Percentiles rank a stretch among this genome's conserved stretches.
Conservation (phyloP, 495 filamentous ascomycete species). For the Tirmania nivea region DNA sequence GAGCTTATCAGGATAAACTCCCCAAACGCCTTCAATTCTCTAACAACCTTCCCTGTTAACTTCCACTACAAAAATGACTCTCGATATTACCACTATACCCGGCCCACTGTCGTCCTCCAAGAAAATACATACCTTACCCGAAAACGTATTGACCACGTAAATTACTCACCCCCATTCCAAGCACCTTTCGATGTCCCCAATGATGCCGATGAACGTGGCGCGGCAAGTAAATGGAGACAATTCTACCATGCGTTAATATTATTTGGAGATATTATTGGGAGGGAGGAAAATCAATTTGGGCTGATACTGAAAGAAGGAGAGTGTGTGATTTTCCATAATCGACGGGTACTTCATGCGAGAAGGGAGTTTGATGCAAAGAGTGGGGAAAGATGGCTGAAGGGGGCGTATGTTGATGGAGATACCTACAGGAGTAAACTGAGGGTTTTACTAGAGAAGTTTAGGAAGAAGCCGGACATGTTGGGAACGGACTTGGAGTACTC, state of each 20-base stretch:
- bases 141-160: slow-evolving; percentile 24
- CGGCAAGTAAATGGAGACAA: background rate
- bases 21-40: slow-evolving; percentile 17
- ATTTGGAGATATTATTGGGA: slow-evolving; percentile 30
- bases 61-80: slow-evolving; percentile 55
- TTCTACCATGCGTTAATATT: slow-evolving; percentile 20
- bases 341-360: slow-evolving; percentile 56
- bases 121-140: slow-evolving; percentile 3
- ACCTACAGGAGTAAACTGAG: slow-evolving; percentile 33
- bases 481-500: too few relatives aligned
- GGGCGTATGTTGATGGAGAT: slow-evolving; percentile 60
- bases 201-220: background rate
- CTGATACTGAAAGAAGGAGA: slow-evolving; percentile 54
- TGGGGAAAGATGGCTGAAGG: slow-evolving; percentile 59
- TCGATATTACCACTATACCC: slow-evolving; percentile 34
- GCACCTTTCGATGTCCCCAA: slow-evolving; percentile 21
- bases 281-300: slow-evolving; percentile 34
- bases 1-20: slow-evolving; percentile 20
- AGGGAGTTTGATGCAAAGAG: slow-evolving; percentile 39
- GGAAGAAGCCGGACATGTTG: background rate
- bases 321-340: slow-evolving; percentile 73
- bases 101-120: slow-evolving; percentile 32
- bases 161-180: slow-evolving; percentile 57
- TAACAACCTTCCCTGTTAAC: slow-evolving; percentile 26
- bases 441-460: slow-evolving; percentile 19